Percentiles rank a stretch among this genome's conserved stretches.
These are phyloP conservation scores for Phytophthora citrophthora DNA, from an alignment of 352 stramenopile genomes.

Conservation along the genomic window DNA sequence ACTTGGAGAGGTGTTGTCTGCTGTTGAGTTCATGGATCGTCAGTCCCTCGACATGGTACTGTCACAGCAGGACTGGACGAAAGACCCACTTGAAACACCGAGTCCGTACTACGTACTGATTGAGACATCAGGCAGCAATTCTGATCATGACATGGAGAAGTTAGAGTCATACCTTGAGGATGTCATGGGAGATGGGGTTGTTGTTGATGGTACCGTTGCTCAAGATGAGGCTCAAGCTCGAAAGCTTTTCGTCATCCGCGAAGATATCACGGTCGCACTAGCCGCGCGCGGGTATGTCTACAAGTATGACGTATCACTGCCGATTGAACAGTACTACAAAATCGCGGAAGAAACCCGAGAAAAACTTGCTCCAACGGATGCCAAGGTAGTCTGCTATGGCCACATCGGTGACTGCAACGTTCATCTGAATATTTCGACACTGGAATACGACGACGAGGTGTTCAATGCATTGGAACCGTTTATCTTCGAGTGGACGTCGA, in stretches of 20 bases:
- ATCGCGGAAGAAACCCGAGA: constrained; percentile 86
- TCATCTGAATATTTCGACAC: constrained; percentile 95
- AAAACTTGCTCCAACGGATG: constrained; percentile 50
- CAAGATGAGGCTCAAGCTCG: constrained; percentile 91
- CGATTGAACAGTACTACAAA: constrained; percentile 91
- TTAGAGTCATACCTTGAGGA: constrained; percentile 85
- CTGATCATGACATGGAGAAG: constrained; percentile 93
- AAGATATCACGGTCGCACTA: constrained; percentile 93
- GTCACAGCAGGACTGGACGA: constrained; percentile 66
- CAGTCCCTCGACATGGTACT: constrained; percentile 90
- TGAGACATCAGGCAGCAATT: constrained; percentile 94
- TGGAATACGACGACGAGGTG: constrained; percentile 69
- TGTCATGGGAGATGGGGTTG: constrained; percentile 68
- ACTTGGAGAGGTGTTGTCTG: constrained; percentile 95
- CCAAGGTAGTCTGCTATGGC: constrained; percentile 89
- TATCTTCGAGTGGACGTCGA: constrained; percentile 86
- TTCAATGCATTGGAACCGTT: constrained; percentile 73
- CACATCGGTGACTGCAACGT: constrained; percentile 97
- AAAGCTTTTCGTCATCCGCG: constrained; percentile 95
- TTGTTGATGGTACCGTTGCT: constrained; percentile 93
- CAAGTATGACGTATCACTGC: constrained; percentile 98
- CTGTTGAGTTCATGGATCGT: constrained; percentile 96
- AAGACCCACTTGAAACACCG: constrained; percentile 65
- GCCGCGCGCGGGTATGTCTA: constrained; percentile 91
- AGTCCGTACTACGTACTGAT: constrained; percentile 95